These are phyloP conservation scores for Tetradesmus lagerheimii DNA, from an alignment of 139 green algal species.

Conservation along the genomic window DNA sequence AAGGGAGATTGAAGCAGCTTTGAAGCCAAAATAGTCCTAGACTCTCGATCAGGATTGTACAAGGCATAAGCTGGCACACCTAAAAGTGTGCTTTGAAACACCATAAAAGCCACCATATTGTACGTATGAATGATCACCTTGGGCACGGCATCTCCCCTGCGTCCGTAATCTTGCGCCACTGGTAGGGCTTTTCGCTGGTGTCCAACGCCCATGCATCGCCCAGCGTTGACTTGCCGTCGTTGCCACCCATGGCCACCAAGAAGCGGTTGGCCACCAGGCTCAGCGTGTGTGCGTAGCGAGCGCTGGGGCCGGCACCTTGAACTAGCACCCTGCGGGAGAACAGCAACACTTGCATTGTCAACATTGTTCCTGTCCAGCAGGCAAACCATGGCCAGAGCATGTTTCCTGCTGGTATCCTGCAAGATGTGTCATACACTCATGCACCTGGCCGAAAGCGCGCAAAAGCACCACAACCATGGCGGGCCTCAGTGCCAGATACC, in stretches of 20 bases:
- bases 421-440: not conserved
- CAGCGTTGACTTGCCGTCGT: slow-evolving; percentile 94
- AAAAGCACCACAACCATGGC: no score
- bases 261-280: slow-evolving; percentile 98
- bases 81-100: no score
- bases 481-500: no score
- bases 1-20: no score
- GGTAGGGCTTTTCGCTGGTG: slow-evolving; percentile 99
- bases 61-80: no score
- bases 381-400: not conserved
- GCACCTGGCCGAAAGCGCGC: not conserved
- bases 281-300: slow-evolving; percentile 97
- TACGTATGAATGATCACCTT: slow-evolving; percentile 56
- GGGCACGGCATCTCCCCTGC: slow-evolving; percentile 84
- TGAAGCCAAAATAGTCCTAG: no score
- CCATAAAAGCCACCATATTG: no score
- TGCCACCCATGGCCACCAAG: slow-evolving; percentile 97
- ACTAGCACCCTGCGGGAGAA: slow-evolving; percentile 91
- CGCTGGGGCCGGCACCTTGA: slow-evolving; percentile 90
- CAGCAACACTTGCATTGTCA: not conserved
- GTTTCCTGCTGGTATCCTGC: not conserved
- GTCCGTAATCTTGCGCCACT: slow-evolving; percentile 93
- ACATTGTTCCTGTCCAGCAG: not conserved
- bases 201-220: slow-evolving; percentile 97
- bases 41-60: no score